Conservation (phyloP, 2,329 filamentous ascomycete genomes). For the Botryotinia calthae region DNA sequence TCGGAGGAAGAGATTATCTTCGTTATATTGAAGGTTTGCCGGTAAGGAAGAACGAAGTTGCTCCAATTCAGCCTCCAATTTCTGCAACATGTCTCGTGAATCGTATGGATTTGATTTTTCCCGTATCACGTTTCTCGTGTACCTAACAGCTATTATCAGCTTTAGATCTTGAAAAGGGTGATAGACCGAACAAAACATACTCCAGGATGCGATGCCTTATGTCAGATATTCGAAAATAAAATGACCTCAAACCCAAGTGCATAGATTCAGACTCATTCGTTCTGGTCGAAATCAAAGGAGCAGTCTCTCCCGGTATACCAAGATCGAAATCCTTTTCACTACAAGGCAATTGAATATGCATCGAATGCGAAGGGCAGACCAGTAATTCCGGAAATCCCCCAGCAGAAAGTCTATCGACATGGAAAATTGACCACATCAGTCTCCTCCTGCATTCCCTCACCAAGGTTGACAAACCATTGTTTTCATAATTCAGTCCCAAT, state of each 20-base stretch:
- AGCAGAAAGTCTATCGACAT: slow-evolving; percentile 19
- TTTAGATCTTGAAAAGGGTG: too few relatives aligned
- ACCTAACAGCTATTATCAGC: not conserved
- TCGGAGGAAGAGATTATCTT: slow-evolving; percentile 20
- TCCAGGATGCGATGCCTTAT: slow-evolving; percentile 19
- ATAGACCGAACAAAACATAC: not conserved
- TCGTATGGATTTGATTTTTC: slow-evolving; percentile 19
- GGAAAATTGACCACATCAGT: slow-evolving; percentile 21
- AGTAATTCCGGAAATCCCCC: slow-evolving; percentile 18
- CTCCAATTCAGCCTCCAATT: slow-evolving; percentile 14
- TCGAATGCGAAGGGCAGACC: slow-evolving; percentile 19
- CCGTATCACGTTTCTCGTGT: slow-evolving; percentile 13
- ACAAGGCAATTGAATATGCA: slow-evolving; percentile 20
- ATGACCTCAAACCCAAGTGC: slow-evolving; percentile 18
- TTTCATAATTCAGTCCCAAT: slow-evolving; percentile 18
- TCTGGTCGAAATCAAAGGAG: slow-evolving; percentile 5
- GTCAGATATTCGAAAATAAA: slow-evolving; percentile 21
- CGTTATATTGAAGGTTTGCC: slow-evolving; percentile 19
- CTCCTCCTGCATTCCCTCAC: slow-evolving; percentile 18
- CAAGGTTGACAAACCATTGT: slow-evolving; percentile 15
- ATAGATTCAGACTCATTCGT: slow-evolving; percentile 15
- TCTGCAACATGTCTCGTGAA: slow-evolving; percentile 8
- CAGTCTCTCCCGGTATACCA: slow-evolving; percentile 21
- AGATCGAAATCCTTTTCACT: slow-evolving; percentile 21
- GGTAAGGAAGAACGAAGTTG: slow-evolving; percentile 12